These are phyloP conservation scores for Rhizopogon sp. DNA, from an alignment of 768 basidiomycete species.

Conservation along the genomic window DNA sequence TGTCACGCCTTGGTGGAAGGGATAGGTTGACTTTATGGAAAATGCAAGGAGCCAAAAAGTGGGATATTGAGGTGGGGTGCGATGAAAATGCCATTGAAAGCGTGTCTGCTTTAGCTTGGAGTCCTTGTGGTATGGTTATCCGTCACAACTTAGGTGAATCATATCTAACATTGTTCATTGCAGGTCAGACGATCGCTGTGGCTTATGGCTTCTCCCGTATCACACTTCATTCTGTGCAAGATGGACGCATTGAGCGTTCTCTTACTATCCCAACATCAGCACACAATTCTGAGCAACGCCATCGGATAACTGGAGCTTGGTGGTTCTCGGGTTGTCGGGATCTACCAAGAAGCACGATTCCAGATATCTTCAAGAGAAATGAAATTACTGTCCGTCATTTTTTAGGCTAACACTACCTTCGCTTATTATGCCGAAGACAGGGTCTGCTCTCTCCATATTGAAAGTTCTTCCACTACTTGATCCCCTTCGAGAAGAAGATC, in stretches of 20 bases:
- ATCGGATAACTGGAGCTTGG: constrained; percentile 53
- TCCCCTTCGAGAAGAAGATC: constrained; percentile 58
- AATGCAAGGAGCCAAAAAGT: constrained; percentile 71
- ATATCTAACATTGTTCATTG: constrained; percentile 4
- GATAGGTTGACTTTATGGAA: constrained; percentile 79
- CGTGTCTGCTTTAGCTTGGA: constrained; percentile 68
- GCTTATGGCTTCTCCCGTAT: constrained; percentile 64
- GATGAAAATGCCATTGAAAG: constrained; percentile 40
- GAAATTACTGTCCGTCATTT: constrained; percentile 49
- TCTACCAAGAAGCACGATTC: constrained; percentile 40
- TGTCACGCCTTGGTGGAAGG: constrained; percentile 61
- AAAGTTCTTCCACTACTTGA: constrained; percentile 69
- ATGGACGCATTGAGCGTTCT: constrained; percentile 54
- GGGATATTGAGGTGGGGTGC: constrained; percentile 70
- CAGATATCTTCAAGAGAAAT: constrained; percentile 72
- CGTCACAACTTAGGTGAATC: neutral
- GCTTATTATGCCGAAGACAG: constrained; percentile 48
- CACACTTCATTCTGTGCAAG: constrained; percentile 73
- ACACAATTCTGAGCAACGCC: constrained; percentile 10
- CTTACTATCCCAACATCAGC: constrained; percentile 31
- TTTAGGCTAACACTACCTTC: constrained; percentile 3
- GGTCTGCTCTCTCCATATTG: constrained; percentile 69
- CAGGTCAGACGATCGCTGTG: constrained; percentile 69
- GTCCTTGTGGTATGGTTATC: constrained; percentile 62
- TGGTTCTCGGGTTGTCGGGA: constrained; percentile 59